phyloP scores from a whole-genome alignment of 2,329 filamentous ascomycete species.

The Colletotrichum phormii region DNA sequence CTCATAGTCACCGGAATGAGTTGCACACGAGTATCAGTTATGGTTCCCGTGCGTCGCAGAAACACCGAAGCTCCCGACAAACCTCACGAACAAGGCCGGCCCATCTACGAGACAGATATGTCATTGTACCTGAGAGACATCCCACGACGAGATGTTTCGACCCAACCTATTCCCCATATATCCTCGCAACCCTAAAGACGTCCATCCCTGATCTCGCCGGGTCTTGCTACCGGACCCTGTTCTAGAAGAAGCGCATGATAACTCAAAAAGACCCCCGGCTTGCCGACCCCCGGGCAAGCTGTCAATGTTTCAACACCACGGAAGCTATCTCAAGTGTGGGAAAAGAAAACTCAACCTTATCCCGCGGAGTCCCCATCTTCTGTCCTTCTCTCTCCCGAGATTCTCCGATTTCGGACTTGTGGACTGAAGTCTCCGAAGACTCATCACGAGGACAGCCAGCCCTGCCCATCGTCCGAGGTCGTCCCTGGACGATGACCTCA shows the following conservation, averaged over 20 bases:
- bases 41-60: constrained; percentile 28
- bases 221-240: not conserved
- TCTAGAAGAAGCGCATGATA: constrained; percentile 24
- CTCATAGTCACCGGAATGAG: constrained; percentile 13
- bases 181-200: constrained; percentile 2
- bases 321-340: not conserved
- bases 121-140: not conserved
- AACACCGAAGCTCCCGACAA: constrained; percentile 12
- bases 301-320: constrained; percentile 28
- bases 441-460: not conserved
- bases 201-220: not conserved
- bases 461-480: constrained; percentile 13
- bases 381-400: not conserved
- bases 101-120: not conserved
- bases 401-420: not conserved
- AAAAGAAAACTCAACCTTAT: constrained; percentile 7
- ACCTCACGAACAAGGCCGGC: not conserved
- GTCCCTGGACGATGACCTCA: constrained; percentile 13
- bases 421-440: constrained; percentile 7
- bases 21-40: constrained; percentile 36
- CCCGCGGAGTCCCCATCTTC: not conserved
- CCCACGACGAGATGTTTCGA: not conserved
- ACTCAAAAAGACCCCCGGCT: constrained; percentile 8
- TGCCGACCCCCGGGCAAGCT: constrained; percentile 10
- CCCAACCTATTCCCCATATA: not conserved